A percentile compares a stretch with the other conserved stretches of the same genome.
Evolutionary conservation across 2,329 filamentous ascomycete genomes (phyloP).

Genomic region (Aspergillus hiratsukae): DNA sequence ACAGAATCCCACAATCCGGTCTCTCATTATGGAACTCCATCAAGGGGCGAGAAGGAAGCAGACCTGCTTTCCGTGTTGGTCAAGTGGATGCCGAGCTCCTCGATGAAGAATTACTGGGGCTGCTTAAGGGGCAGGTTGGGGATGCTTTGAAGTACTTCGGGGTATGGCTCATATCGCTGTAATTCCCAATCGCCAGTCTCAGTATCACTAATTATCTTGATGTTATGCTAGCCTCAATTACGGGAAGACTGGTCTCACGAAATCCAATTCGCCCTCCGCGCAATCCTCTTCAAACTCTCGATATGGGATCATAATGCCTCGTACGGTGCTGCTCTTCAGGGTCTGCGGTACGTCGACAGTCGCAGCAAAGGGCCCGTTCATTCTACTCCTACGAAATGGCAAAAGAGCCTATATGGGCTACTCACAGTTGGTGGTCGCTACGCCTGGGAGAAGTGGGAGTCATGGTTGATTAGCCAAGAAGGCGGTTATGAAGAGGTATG

Average conservation of each 20-base stretch:
- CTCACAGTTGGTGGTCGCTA: slow-evolving; percentile 85
- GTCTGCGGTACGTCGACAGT: slow-evolving; percentile 84
- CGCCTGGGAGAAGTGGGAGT: slow-evolving; percentile 87
- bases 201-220: slow-evolving; percentile 5
- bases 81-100: slow-evolving; percentile 94
- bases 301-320: slow-evolving; percentile 96
- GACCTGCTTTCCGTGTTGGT: slow-evolving; percentile 84
- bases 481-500: slow-evolving; percentile 63
- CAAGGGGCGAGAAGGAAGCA: slow-evolving; percentile 69
- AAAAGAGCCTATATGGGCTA: slow-evolving; percentile 80
- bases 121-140: slow-evolving; percentile 79
- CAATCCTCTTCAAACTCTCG: slow-evolving; percentile 85
- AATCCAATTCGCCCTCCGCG: slow-evolving; percentile 71
- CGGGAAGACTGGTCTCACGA: slow-evolving; percentile 85
- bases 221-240: slow-evolving; percentile 50
- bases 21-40: slow-evolving; percentile 64
- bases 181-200: background rate
- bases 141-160: slow-evolving; percentile 86
- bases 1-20: slow-evolving; percentile 44
- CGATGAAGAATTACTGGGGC: slow-evolving; percentile 84
- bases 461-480: slow-evolving; percentile 72
- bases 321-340: slow-evolving; percentile 89
- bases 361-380: slow-evolving; percentile 60
- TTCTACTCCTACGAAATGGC: slow-evolving; percentile 68
- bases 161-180: slow-evolving; percentile 39